Conservation (phyloP, 129 eudicot species). For the Arctium minus region DNA sequence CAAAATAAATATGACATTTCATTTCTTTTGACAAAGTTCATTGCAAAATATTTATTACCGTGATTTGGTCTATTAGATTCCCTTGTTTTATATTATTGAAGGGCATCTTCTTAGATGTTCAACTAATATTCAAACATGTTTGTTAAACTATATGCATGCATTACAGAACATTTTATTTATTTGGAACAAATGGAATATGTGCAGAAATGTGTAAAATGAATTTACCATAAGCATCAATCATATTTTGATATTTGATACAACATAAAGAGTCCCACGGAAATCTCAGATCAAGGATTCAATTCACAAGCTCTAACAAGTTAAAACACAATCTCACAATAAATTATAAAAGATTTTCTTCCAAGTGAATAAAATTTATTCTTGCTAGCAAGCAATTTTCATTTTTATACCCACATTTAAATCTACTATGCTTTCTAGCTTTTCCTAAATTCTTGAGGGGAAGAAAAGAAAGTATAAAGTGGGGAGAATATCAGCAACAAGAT, state of each 20-base stretch:
- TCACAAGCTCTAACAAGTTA: too few relatives aligned
- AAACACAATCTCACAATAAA: neutral
- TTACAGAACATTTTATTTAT: neutral
- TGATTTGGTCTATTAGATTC: neutral
- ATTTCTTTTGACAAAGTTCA: neutral
- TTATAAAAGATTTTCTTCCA: too few relatives aligned
- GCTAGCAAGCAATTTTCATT: too few relatives aligned
- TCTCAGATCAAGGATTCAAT: neutral
- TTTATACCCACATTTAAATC: too few relatives aligned
- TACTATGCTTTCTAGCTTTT: too few relatives aligned
- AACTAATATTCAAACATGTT: neutral
- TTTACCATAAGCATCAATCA: conserved; percentile 1
- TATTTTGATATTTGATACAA: neutral
- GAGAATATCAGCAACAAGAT: neutral
- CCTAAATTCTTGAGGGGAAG: too few relatives aligned
- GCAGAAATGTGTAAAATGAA: neutral
- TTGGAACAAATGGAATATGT: neutral
- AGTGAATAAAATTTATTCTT: too few relatives aligned
- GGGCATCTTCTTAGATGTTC: neutral
- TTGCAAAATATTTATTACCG: neutral
- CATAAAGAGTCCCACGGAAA: neutral
- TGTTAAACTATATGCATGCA: neutral
- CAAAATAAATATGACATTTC: neutral
- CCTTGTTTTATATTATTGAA: neutral
- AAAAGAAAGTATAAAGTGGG: too few relatives aligned